Evolutionary conservation across 257 asterid genomes (phyloP).

Genomic region (Paulownia fortunei): DNA sequence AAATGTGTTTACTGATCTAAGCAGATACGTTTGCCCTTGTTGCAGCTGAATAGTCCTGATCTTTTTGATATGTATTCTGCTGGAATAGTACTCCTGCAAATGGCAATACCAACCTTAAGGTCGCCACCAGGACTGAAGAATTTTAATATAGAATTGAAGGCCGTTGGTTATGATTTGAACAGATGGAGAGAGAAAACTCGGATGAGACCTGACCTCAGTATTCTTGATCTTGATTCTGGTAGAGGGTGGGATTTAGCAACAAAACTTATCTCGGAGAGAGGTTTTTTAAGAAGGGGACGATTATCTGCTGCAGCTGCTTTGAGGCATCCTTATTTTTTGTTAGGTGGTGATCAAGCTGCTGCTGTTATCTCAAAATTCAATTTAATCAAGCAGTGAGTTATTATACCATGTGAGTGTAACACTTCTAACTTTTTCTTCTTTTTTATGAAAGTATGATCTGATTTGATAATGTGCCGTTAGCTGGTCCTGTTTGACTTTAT

Average conservation of each 20-base stretch:
- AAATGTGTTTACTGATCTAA: not conserved
- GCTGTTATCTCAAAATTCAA: constrained; percentile 83
- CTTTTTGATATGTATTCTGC: constrained; percentile 95
- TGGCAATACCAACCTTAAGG: constrained; percentile 84
- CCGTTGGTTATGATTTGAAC: constrained; percentile 77
- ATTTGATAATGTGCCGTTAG: not conserved
- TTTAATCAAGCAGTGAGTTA: constrained; percentile 48
- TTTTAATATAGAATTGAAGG: constrained; percentile 77
- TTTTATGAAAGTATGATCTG: not conserved
- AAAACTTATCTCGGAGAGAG: constrained; percentile 80
- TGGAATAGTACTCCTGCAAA: constrained; percentile 90
- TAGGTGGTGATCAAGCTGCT: constrained; percentile 94
- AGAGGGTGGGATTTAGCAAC: constrained; percentile 98
- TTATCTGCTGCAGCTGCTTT: constrained; percentile 90
- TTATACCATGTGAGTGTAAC: constrained; percentile 27
- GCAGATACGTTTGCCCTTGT: constrained; percentile 21
- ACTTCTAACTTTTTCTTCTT: not conserved
- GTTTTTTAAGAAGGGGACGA: constrained; percentile 60
- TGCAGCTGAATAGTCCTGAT: constrained; percentile 94
- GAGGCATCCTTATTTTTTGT: constrained; percentile 92
- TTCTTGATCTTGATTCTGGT: constrained; percentile 93
- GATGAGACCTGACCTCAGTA: constrained; percentile 69
- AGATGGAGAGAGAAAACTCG: constrained; percentile 84
- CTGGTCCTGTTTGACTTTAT: too few relatives aligned
- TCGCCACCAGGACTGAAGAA: constrained; percentile 79